These are phyloP conservation scores for Didymella exigua DNA, from an alignment of 2,329 filamentous ascomycete genomes.

Conservation along the genomic window DNA sequence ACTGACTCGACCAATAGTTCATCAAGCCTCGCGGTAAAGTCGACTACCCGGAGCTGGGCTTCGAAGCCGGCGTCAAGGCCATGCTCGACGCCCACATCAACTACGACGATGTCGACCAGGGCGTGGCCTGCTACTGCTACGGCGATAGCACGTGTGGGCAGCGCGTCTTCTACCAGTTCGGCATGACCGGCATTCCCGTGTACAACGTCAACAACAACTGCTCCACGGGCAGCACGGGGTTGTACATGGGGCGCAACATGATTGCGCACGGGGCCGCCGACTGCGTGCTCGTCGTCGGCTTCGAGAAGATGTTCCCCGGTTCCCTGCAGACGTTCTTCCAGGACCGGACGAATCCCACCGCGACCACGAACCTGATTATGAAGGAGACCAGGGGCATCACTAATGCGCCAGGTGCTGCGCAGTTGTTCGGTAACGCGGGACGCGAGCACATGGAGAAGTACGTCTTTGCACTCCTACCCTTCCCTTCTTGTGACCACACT, in stretches of 20 bases:
- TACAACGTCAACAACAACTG: conserved; percentile 99
- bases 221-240: conserved; percentile 89
- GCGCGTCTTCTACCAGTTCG: conserved; percentile 98
- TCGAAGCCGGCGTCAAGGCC: conserved; percentile 88
- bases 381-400: conserved; percentile 78
- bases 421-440: conserved; percentile 95
- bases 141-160: conserved; percentile 94
- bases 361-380: conserved; percentile 78
- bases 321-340: conserved; percentile 82
- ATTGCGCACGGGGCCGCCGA: conserved; percentile 81
- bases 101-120: conserved; percentile 95
- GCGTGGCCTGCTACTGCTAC: conserved; percentile 97
- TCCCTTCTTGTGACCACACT: background rate
- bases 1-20: conserved; percentile 63
- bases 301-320: conserved; percentile 98
- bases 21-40: conserved; percentile 95
- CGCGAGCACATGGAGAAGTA: conserved; percentile 93
- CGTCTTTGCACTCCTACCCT: conserved; percentile 34
- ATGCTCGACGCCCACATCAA: conserved; percentile 84
- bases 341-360: conserved; percentile 80
- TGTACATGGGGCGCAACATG: conserved; percentile 81
- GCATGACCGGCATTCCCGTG: conserved; percentile 94
- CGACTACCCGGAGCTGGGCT: conserved; percentile 93
- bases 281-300: conserved; percentile 89
- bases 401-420: conserved; percentile 83